phyloP scores from a whole-genome alignment of 225 moss, liverwort and hornwort genomes.

The Physcomitrium patens region DNA sequence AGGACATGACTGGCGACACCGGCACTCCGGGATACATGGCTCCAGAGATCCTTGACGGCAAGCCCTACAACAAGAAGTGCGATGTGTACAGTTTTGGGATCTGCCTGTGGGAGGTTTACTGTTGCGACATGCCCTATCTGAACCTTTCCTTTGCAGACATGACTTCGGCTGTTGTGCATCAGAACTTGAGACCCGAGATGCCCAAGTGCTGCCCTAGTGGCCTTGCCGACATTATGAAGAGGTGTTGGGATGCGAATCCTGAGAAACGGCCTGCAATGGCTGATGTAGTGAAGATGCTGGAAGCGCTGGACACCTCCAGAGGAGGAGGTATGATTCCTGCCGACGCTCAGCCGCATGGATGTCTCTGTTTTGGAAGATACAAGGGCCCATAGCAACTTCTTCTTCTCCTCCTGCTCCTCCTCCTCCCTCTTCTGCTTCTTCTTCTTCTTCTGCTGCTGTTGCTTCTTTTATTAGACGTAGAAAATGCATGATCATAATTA shows the following conservation, averaged over 20 bases:
- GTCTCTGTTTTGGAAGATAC: constrained; percentile 67
- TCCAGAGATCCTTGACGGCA: constrained; percentile 91
- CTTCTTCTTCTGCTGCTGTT: too few species aligned
- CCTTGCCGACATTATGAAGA: constrained; percentile 83
- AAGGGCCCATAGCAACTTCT: constrained; percentile 57
- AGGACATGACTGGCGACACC: constrained; percentile 97
- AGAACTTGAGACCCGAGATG: constrained; percentile 82
- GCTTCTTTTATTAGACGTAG: too few species aligned
- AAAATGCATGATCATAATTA: too few species aligned
- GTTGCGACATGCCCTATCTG: constrained; percentile 96
- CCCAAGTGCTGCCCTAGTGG: constrained; percentile 88
- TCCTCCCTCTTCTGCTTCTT: too few species aligned
- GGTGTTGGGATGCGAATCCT: constrained; percentile 91
- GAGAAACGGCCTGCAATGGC: constrained; percentile 90
- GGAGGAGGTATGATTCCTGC: constrained; percentile 96
- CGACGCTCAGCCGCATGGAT: constrained; percentile 73
- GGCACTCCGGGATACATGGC: constrained; percentile 98
- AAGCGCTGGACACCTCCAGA: constrained; percentile 84
- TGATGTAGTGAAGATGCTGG: constrained; percentile 73
- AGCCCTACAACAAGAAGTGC: constrained; percentile 92
- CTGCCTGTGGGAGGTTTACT: constrained; percentile 94
- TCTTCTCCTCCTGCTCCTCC: too few species aligned
- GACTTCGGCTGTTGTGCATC: constrained; percentile 88
- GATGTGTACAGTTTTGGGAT: constrained; percentile 98
- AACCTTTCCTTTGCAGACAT: constrained; percentile 85